Evolutionary conservation across 139 green algal species (phyloP).

Genomic region (Astrephomene gubernaculifera): DNA sequence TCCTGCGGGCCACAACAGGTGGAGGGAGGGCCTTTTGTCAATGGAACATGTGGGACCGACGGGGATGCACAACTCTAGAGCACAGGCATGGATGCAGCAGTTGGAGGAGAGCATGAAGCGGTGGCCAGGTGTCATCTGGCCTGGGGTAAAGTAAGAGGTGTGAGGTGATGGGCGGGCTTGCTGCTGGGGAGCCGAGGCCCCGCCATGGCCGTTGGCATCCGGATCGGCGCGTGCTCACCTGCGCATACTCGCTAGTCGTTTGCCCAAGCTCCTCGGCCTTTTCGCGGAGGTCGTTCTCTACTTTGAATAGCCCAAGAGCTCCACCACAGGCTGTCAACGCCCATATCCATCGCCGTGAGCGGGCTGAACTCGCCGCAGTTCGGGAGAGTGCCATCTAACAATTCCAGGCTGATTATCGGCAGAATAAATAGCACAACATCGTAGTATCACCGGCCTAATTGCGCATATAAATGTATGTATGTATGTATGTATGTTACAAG

Average conservation of each 20-base stretch:
- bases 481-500: too few species aligned
- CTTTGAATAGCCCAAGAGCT: neutral
- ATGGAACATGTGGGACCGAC: neutral
- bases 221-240: neutral
- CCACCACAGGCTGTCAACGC: conserved; percentile 9
- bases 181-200: neutral
- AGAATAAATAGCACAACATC: too few species aligned
- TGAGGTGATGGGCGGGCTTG: too few species aligned
- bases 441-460: too few species aligned
- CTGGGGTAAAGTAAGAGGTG: neutral
- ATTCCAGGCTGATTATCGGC: too few species aligned
- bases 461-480: too few species aligned
- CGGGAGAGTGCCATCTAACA: conserved; percentile 11
- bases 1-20: neutral
- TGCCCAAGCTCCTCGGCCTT: neutral
- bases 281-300: neutral
- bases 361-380: neutral
- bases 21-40: neutral
- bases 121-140: neutral
- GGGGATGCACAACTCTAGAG: neutral
- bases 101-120: neutral
- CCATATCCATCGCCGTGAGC: conserved; percentile 1
- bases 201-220: neutral
- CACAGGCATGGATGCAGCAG: neutral
- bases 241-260: neutral